Evolutionary conservation across 805 yeast species (phyloP), one percentile per base, ranked within the genome.

Genomic region (Sugiyamaella mastotermitis): DNA sequence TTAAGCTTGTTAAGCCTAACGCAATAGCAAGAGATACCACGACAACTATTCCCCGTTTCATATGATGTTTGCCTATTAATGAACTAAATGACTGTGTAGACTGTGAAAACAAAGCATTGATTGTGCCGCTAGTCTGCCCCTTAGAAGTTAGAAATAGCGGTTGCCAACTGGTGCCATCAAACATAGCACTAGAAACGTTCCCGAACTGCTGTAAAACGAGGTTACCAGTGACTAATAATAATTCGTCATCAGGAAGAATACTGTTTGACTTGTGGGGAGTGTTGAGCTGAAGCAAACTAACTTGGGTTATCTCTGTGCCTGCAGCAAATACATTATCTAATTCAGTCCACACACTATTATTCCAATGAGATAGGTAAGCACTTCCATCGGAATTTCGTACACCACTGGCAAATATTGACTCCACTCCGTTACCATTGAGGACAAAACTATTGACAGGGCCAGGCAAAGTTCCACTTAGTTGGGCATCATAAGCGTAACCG

Each of bases 11-110:
- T 11, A 76, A 61, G 1, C 69, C 84, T 22, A 83, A 48, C 0
- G 90, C 76, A 38, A 79, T 63, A 0, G 87, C 92, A 29, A 80
- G 65, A 0, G 83, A 76, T 31, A 82, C 72, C 20, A 83, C 69
- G 3, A 80, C 86, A 20, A 82, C 78, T 49, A 71, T 79, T 0
- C 92, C 88, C 15, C 74, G 56, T 9, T 66, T 58, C 58, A 70
- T 62, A 40, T 49, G 43, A 11, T 48, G 38, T 27, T 34, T 46
- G 17, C 41, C 42, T 15, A 39, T 27, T 24, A 47, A n/a, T 19
- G 46, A 39, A 18, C 44, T 40, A 32, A 50, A 47, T 7, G 45
- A 27, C 31, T 44, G 47, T 13, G 54, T 33, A 4, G 44, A 34
- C 40, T 61, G 58, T 2, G 67, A 52, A 29, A 51, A 55, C 21